Base-by-base conservation (phyloP, 176 grass and related monocot species). In the Stipa capillata region DNA sequence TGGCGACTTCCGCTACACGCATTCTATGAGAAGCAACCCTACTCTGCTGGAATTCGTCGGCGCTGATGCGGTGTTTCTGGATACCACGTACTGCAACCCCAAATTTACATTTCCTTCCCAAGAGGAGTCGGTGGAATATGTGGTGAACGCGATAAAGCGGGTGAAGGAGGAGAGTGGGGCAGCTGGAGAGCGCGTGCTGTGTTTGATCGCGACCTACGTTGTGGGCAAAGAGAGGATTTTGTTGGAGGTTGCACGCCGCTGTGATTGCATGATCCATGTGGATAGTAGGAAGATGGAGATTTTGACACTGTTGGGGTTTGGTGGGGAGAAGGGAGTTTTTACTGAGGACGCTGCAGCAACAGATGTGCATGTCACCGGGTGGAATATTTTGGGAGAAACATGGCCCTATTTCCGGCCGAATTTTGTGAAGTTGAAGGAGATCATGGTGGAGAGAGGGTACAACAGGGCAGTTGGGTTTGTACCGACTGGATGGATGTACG, bases 211-310 rank as follows among this genome's bases (percentile, higher is more conserved):
- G 4, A 92, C 91, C 59, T 97, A 97, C 80, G 91, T 90, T 12
- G 73, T 92, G 42, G 95, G 95, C 52, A 97, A 97, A 72, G 95
- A 94, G 87, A 97, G 82, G 84, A 97, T 97, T 79, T 74, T 97
- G 73, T 79, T 97, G 33, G 95, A 97, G 81, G 87, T 97, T 83
- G 84, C 91, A 57, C 76, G 58, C 12, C 85, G 67, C 34, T 94
- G 85, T 55, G 84, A 87, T 25, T 97, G 87, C 62, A 28, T 34
- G 58, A 90, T 97, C 73, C 89, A 97, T 84, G 95, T 97, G 39
- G 89, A 97, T 69, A 65, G 77, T 64, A 88, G 57, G 82, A 97
- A 97, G 83, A 90, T 94, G 91, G 76, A 87, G 14, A 87, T 90
- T 66, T 78, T 94, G 68, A 94, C 89, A 13, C 11, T 78, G 24